Base-by-base conservation (phyloP, 2,329 filamentous ascomycete genomes). In the Trichoderma aggressivum region DNA sequence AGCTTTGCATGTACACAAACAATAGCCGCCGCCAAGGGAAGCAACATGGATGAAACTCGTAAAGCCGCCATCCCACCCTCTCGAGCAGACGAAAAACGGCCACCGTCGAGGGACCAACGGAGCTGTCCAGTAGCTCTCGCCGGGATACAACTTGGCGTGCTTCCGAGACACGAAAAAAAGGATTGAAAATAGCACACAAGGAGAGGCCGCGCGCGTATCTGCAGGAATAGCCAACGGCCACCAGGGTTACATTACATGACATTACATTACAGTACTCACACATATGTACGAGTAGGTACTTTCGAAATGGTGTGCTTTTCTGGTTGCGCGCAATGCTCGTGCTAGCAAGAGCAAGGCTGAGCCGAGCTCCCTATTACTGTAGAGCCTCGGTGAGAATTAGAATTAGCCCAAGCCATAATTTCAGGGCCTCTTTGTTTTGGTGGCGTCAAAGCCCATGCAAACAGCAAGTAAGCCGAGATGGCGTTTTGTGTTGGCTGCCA, bases 391-490 rank as follows among this genome's bases (percentile, higher is more conserved):
- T 67, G 53, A 67, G 64, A 66, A n/a, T 56, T 18, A 67, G 64
- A 66, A n/a, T 56, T 18, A 21, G 47, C 16, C 16, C 36, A 43
- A 30, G 32, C 50, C 53, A 55, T 26, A 1, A 18, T 53, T 53
- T 26, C 21, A 21, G 26, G 18, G 12, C 11, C 12, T 28, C 36
- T 21, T n/a, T 32, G 12, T 56, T 43, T 67, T 26, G 64, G 47
- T 58, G 64, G 64, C 64, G 64, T 34, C 28, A 58, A 56, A 34
- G 64, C 34, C 64, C 64, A 67, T 67, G 64, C 64, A 67, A n/a
- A 10, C 21, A 11, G 43, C 6, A 43, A 58, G 36, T 67, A 56
- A 28, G 50, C 50, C 64, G 34, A 24, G 8, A 56, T 43, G 53
- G 64, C 24, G 50, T 43, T 50, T 43, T 50, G 30, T 56, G 47